phyloP scores from a whole-genome alignment of 441 rosid genomes.

The Macaranga tanarius region DNA sequence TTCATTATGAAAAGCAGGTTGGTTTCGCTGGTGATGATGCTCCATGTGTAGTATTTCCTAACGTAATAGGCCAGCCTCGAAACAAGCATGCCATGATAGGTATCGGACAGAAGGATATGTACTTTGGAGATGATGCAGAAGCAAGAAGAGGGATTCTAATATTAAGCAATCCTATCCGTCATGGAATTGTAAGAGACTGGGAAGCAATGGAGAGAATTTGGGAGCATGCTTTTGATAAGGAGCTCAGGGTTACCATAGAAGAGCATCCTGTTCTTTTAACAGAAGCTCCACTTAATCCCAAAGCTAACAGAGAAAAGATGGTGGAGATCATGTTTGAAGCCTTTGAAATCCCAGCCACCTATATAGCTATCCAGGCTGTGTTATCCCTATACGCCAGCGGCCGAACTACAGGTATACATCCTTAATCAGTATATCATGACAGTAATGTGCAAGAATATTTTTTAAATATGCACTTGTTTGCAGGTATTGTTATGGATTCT shows the following conservation, averaged over 20 bases:
- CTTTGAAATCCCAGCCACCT: slow-evolving; percentile 24
- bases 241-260: slow-evolving; percentile 22
- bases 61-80: slow-evolving; percentile 22
- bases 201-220: slow-evolving; percentile 22
- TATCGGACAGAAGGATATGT: slow-evolving; percentile 22
- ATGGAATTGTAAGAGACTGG: slow-evolving; percentile 19
- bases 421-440: background rate
- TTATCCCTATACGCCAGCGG: slow-evolving; percentile 31
- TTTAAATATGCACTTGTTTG: background rate
- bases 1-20: slow-evolving; percentile 7
- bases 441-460: background rate
- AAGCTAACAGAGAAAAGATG: slow-evolving; percentile 21
- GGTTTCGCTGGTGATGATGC: slow-evolving; percentile 29
- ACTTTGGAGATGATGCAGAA: slow-evolving; percentile 24
- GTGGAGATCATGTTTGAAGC: slow-evolving; percentile 28
- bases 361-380: slow-evolving; percentile 31
- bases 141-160: slow-evolving; percentile 19
- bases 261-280: slow-evolving; percentile 25
- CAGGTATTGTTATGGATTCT: slow-evolving; percentile 28
- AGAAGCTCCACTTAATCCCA: slow-evolving; percentile 26
- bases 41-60: slow-evolving; percentile 22
- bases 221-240: slow-evolving; percentile 9
- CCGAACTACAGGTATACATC: slow-evolving; percentile 21
- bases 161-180: slow-evolving; percentile 18
- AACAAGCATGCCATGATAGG: slow-evolving; percentile 16